These are phyloP conservation scores for Penicillium turbatum DNA, from an alignment of 495 filamentous ascomycete genomes.

Conservation along the genomic window DNA sequence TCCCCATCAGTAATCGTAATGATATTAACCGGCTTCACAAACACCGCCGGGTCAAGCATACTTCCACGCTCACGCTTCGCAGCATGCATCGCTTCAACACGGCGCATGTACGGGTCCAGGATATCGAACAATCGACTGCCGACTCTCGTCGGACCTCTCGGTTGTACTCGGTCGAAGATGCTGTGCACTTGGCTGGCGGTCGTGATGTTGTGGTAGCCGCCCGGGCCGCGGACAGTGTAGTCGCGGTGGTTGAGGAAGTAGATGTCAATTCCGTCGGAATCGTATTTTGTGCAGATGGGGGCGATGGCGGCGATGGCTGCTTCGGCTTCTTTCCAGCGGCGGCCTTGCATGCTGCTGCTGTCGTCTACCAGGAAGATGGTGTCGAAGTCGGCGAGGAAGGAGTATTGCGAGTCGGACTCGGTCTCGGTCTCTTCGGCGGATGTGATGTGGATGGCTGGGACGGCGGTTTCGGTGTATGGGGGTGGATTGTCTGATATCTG, in stretches of 20 bases:
- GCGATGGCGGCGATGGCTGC: slow-evolving; percentile 72
- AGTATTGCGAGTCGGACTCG: slow-evolving; percentile 49
- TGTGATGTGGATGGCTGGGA: neutral
- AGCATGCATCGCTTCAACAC: slow-evolving; percentile 37
- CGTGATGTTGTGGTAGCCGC: slow-evolving; percentile 56
- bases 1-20: slow-evolving; percentile 91
- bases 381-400: slow-evolving; percentile 85
- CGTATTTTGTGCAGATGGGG: slow-evolving; percentile 78
- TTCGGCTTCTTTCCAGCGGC: slow-evolving; percentile 71
- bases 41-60: neutral
- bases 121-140: slow-evolving; percentile 70
- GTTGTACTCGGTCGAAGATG: slow-evolving; percentile 64
- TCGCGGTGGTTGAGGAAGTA: slow-evolving; percentile 75
- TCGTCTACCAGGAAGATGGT: slow-evolving; percentile 94
- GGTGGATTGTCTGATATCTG: slow-evolving; percentile 20
- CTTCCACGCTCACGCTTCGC: slow-evolving; percentile 36
- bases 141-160: slow-evolving; percentile 68
- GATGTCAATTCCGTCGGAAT: slow-evolving; percentile 88
- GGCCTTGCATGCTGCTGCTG: slow-evolving; percentile 78
- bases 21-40: slow-evolving; percentile 81
- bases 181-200: slow-evolving; percentile 48
- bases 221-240: neutral
- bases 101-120: slow-evolving; percentile 62
- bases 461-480: slow-evolving; percentile 21
- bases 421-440: neutral